Base-by-base conservation (phyloP, 345 rosid species). In the Microthlaspi erraticum region DNA sequence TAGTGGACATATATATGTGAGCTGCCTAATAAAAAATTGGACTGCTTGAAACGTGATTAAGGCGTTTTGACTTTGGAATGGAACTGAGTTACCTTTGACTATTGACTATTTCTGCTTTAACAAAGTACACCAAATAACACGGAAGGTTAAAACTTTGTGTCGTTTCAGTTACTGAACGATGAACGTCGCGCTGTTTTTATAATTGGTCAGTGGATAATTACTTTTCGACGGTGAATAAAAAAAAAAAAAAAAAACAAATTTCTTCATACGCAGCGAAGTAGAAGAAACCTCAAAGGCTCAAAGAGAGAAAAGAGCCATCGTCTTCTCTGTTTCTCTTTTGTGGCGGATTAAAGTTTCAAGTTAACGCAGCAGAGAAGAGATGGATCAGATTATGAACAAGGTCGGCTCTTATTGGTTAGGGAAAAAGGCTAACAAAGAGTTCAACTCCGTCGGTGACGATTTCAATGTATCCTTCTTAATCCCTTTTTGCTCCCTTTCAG, bases 301-400 rank as follows among this genome's bases (percentile, higher is more conserved):
- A 3, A 23, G 26, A 23, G 26, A 23, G 26, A 23, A 23, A 3
- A 60, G 57, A 61, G 49, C 19, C 20, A 37, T 10, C 23, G 56
- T 64, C 64, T 64, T 37, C 58, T 44, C 64, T 41, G 7, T 59
- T 31, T 56, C 60, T 31, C 5, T 39, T 20, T 33, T 32, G 32
- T 57, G 52, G 16, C 37, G 46, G 48, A 43, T 52, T 53, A 33
- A 33, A 38, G 71, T 5, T 61, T 68, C 13, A 23, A 23, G 2
- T 23, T 23, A 23, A 52, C 48, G 6, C 18, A 34, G 34, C 43
- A 45, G 68, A 39, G n/a, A 5, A 58, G 76, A 64, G 45, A 89
- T 94, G 99, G 99, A 94, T 89, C 90, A 88, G 81, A 75, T 94
- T 31, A 1, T 94, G 76, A 89, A 82, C 93, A 94, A 89, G 80